A percentile compares a stretch with the other conserved stretches of the same genome.
phyloP scores from a whole-genome alignment of 2,329 filamentous ascomycete species.

The Rhexocercosporidium sp. region DNA sequence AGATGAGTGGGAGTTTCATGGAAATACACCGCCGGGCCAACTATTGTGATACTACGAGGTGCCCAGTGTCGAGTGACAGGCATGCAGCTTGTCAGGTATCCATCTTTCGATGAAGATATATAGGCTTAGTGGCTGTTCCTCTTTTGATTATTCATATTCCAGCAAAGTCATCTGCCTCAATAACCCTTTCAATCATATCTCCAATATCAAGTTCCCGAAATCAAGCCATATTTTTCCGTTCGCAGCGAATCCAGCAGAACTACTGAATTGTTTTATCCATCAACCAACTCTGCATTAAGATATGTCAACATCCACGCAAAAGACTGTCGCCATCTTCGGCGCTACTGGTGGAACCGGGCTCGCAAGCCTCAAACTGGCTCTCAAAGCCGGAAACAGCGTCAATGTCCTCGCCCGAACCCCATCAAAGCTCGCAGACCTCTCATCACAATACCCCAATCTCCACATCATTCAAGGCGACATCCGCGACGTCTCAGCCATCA shows the following conservation, averaged over 20 bases:
- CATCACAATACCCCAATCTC: conserved; percentile 44
- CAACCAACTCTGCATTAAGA: background rate
- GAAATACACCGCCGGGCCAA: background rate
- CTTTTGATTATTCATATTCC: background rate
- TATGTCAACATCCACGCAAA: conserved; percentile 12
- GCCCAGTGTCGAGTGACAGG: background rate
- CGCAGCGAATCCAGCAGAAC: background rate
- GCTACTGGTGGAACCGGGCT: conserved; percentile 56
- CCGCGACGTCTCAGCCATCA: conserved; percentile 47
- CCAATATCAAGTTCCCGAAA: background rate
- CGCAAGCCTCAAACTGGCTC: conserved; percentile 50
- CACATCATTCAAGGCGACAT: conserved; percentile 54
- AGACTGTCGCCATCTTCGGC: conserved; percentile 57
- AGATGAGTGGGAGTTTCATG: background rate
- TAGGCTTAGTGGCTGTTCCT: background rate
- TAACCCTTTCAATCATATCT: background rate
- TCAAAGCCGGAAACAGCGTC: conserved; percentile 53
- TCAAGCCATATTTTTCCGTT: background rate
- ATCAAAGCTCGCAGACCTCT: conserved; percentile 51
- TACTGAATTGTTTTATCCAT: background rate
- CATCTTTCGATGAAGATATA: background rate
- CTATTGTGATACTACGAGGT: background rate
- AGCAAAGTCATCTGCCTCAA: background rate
- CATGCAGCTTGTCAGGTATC: background rate
- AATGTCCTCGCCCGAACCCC: conserved; percentile 53